phyloP scores from a whole-genome alignment of 257 asterid genomes.

The Anisodus acutangulus region DNA sequence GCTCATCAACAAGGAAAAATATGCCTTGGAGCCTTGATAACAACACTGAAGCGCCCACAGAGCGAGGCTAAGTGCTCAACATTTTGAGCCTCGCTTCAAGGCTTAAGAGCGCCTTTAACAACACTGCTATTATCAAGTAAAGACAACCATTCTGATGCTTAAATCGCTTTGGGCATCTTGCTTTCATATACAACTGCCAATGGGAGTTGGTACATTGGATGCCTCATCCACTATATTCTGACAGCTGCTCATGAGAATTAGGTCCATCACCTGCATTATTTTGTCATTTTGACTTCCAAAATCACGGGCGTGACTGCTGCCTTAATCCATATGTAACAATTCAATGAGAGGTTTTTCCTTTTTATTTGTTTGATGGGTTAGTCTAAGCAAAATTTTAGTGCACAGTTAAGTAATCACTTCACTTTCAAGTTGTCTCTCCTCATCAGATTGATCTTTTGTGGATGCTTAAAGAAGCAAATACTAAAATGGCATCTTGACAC shows the following conservation, averaged over 20 bases:
- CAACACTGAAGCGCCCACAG: too few relatives aligned
- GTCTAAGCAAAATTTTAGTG: background rate
- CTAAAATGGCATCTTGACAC: slow-evolving; percentile 14
- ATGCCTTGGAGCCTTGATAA: too few relatives aligned
- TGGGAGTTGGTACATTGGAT: background rate
- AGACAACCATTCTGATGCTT: background rate
- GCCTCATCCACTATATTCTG: background rate
- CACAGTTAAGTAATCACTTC: slow-evolving; percentile 7
- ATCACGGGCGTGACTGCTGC: background rate
- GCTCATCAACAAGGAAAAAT: too few relatives aligned
- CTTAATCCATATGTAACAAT: background rate
- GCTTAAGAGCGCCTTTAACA: too few relatives aligned
- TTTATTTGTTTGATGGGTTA: background rate
- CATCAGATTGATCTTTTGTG: background rate
- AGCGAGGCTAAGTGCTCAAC: too few relatives aligned
- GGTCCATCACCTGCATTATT: background rate
- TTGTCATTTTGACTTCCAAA: slow-evolving; percentile 17
- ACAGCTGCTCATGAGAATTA: background rate
- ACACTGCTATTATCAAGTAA: background rate
- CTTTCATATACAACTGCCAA: background rate
- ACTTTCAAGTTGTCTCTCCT: background rate
- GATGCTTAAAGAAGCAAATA: background rate
- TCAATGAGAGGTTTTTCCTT: background rate
- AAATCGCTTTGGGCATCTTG: background rate
- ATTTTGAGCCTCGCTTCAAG: too few relatives aligned